These are phyloP conservation scores for Cicer bijugum DNA, from an alignment of 306 rosid genomes.

Conservation along the genomic window DNA sequence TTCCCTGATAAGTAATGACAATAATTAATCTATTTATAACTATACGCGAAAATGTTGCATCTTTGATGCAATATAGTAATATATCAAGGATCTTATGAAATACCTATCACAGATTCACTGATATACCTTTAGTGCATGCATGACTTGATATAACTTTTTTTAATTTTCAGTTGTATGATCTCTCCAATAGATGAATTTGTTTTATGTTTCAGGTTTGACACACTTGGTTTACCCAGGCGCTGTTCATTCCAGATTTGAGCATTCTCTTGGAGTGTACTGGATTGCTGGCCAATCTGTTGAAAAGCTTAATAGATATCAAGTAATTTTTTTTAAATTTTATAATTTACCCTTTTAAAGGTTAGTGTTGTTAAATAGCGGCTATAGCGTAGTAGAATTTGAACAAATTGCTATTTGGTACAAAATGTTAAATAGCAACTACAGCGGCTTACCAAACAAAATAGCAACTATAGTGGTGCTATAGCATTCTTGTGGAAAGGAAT, in stretches of 20 bases:
- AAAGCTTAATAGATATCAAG: constrained; percentile 71
- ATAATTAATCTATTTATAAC: constrained; percentile 9
- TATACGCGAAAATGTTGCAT: not conserved
- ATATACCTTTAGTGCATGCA: constrained; percentile 7
- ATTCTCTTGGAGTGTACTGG: constrained; percentile 96
- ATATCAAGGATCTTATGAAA: constrained; percentile 20
- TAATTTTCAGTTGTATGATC: constrained; percentile 19
- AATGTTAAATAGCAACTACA: no score
- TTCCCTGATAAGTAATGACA: constrained; percentile 11
- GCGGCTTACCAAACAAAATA: no score
- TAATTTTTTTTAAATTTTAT: constrained; percentile 33
- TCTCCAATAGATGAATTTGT: constrained; percentile 40
- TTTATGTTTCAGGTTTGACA: constrained; percentile 66
- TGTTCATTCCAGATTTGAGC: constrained; percentile 90
- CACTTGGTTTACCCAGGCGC: constrained; percentile 94
- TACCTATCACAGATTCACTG: constrained; percentile 15
- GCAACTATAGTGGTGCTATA: no score
- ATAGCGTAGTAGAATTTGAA: no score
- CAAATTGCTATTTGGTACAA: no score
- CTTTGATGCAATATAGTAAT: constrained; percentile 18
- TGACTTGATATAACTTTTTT: constrained; percentile 29
- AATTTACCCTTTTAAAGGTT: constrained; percentile 1
- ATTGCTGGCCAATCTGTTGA: constrained; percentile 83
- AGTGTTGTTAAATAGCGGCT: no score
- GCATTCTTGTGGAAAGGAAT: no score